Conservation (phyloP, 2,329 filamentous ascomycete genomes). For the Apiospora koreana region DNA sequence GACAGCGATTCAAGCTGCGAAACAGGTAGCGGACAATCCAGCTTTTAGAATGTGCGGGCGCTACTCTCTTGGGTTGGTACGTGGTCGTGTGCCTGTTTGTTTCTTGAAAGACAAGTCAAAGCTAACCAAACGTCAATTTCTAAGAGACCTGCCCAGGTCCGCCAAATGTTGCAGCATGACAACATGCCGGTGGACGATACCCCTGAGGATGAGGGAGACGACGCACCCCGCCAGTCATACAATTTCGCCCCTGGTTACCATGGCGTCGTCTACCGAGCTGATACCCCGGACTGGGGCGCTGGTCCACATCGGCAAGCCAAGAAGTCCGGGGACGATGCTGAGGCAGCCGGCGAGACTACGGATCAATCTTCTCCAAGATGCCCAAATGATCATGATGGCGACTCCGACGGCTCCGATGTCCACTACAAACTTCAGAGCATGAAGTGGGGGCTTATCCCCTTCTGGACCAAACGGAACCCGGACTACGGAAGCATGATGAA, state of each 20-base stretch:
- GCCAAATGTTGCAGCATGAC: conserved; percentile 70
- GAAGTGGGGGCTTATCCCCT: conserved; percentile 95
- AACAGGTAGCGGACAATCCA: not conserved
- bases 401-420: conserved; percentile 34
- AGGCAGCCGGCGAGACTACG: conserved; percentile 15
- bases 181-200: conserved; percentile 72
- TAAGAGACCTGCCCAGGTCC: conserved; percentile 80
- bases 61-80: conserved; percentile 64
- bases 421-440: conserved; percentile 86
- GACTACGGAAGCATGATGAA: conserved; percentile 77
- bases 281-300: conserved; percentile 63
- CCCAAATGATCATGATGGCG: conserved; percentile 20
- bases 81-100: conserved; percentile 26
- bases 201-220: conserved; percentile 66
- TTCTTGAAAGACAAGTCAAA: not conserved
- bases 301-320: conserved; percentile 35
- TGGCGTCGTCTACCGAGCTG: conserved; percentile 83
- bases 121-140: conserved; percentile 9
- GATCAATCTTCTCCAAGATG: not conserved
- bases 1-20: not conserved
- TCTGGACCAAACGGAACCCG: conserved; percentile 85
- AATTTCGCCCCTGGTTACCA: conserved; percentile 90
- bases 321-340: conserved; percentile 19
- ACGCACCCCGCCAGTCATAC: conserved; percentile 70
- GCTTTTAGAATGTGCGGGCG: conserved; percentile 63